A percentile compares a stretch with the other conserved stretches of the same genome.
phyloP scores from a whole-genome alignment of 1,139 yeast species.

The Sugiyamaella japonica region DNA sequence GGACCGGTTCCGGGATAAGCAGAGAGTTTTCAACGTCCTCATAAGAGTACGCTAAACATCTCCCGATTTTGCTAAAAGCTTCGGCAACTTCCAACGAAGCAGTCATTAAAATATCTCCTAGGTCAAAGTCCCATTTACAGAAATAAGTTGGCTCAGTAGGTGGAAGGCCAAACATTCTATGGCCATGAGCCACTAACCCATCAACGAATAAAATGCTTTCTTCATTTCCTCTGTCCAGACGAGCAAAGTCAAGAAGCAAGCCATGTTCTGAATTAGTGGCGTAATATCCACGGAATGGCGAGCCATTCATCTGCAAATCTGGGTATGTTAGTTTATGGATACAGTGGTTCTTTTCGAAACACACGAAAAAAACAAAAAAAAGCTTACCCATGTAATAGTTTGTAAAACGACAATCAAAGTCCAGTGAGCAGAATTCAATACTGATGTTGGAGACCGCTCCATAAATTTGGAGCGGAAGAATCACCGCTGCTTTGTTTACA shows the following conservation, averaged over 20 bases:
- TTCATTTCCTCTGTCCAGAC: conserved; percentile 1
- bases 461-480: conserved; percentile 73
- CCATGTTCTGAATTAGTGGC: conserved; percentile 27
- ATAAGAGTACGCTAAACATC: conserved; percentile 61
- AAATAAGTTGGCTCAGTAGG: conserved; percentile 84
- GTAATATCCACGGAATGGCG: conserved; percentile 40
- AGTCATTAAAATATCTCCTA: conserved; percentile 59
- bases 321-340: neutral
- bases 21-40: conserved; percentile 75
- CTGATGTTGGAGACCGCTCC: conserved; percentile 63
- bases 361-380: conserved; percentile 27
- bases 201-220: conserved; percentile 48
- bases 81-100: conserved; percentile 53
- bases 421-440: conserved; percentile 63
- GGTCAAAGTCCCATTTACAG: conserved; percentile 84
- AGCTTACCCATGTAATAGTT: conserved; percentile 88
- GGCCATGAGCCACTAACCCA: conserved; percentile 74
- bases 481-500: conserved; percentile 65
- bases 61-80: conserved; percentile 47
- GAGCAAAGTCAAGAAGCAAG: conserved; percentile 29
- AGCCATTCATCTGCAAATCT: conserved; percentile 42
- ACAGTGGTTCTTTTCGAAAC: no score
- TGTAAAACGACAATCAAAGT: conserved; percentile 80
- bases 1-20: conserved; percentile 53
- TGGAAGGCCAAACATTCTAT: conserved; percentile 89